Conservation (phyloP, 768 basidiomycete genomes). For the Amanita rubescens region DNA sequence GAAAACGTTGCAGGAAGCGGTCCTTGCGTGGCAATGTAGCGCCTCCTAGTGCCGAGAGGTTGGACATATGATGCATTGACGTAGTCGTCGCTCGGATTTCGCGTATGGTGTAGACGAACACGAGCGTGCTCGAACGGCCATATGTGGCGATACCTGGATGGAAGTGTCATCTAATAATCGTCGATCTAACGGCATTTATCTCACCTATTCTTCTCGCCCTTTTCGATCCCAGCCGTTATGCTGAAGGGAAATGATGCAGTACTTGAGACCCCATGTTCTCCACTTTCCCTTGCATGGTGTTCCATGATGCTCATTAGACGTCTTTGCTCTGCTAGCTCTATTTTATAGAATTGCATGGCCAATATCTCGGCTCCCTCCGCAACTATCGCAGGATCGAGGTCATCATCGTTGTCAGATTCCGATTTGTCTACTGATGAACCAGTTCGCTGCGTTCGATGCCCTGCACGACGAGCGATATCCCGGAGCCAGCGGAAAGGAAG, state of each 20-base stretch:
- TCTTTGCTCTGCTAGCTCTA: slow-evolving; percentile 87
- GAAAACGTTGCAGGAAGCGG: slow-evolving; percentile 82
- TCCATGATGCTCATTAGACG: slow-evolving; percentile 88
- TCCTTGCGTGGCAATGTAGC: slow-evolving; percentile 95
- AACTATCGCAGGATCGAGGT: slow-evolving; percentile 27
- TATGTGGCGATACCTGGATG: slow-evolving; percentile 80
- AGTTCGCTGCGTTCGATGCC: slow-evolving; percentile 15
- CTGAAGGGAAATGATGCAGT: slow-evolving; percentile 64
- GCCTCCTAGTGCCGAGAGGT: slow-evolving; percentile 70
- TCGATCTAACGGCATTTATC: slow-evolving; percentile 9
- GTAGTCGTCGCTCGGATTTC: slow-evolving; percentile 61
- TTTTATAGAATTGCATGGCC: slow-evolving; percentile 89
- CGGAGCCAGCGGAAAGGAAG: slow-evolving; percentile 77
- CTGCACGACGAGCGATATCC: slow-evolving; percentile 56
- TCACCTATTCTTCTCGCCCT: slow-evolving; percentile 88
- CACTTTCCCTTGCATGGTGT: slow-evolving; percentile 69
- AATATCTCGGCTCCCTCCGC: slow-evolving; percentile 73
- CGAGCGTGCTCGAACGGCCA: slow-evolving; percentile 97
- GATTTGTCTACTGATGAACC: slow-evolving; percentile 22
- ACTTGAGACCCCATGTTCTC: slow-evolving; percentile 13
- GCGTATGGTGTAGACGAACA: slow-evolving; percentile 52
- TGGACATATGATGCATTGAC: slow-evolving; percentile 94
- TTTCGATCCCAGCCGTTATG: slow-evolving; percentile 93
- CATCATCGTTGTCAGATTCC: slow-evolving; percentile 18
- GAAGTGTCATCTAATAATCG: not conserved